phyloP scores from a whole-genome alignment of 371 early-diverging fungal genomes.

The Apophysomyces variabilis region DNA sequence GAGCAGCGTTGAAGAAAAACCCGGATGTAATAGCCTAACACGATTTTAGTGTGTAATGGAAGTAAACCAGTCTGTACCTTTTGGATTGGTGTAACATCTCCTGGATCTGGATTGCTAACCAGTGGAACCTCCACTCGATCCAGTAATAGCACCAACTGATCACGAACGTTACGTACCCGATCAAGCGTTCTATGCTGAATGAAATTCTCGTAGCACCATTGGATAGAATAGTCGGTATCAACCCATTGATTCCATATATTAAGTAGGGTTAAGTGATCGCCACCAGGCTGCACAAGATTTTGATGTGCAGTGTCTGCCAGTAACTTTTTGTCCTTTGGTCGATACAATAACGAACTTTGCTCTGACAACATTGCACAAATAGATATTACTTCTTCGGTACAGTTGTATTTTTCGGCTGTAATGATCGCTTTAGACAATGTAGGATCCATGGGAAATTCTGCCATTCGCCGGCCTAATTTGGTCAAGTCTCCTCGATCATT shows the following conservation, averaged over 20 bases:
- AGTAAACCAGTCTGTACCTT: constrained; percentile 51
- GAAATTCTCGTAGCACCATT: constrained; percentile 97
- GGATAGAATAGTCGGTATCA: constrained; percentile 89
- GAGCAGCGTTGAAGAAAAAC: constrained; percentile 93
- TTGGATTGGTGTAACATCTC: constrained; percentile 76
- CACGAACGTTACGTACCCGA: constrained; percentile 92
- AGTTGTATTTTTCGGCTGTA: constrained; percentile 89
- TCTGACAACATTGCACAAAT: constrained; percentile 92
- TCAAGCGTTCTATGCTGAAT: constrained; percentile 92
- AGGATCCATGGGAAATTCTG: constrained; percentile 98
- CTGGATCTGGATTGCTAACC: constrained; percentile 74
- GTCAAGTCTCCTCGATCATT: constrained; percentile 94
- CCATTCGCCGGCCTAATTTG: constrained; percentile 97
- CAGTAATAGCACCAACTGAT: constrained; percentile 91
- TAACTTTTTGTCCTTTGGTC: constrained; percentile 93
- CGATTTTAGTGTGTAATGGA: not conserved
- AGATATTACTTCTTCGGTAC: constrained; percentile 90
- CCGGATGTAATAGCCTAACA: constrained; percentile 88
- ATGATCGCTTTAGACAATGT: constrained; percentile 93
- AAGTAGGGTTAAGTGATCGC: constrained; percentile 92
- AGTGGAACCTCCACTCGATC: constrained; percentile 93
- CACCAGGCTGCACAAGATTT: constrained; percentile 82
- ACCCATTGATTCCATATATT: constrained; percentile 97
- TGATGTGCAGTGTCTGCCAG: constrained; percentile 94
- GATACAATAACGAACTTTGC: constrained; percentile 89